phyloP scores from a whole-genome alignment of 2,329 filamentous ascomycete genomes.

The Cercospora sp. region DNA sequence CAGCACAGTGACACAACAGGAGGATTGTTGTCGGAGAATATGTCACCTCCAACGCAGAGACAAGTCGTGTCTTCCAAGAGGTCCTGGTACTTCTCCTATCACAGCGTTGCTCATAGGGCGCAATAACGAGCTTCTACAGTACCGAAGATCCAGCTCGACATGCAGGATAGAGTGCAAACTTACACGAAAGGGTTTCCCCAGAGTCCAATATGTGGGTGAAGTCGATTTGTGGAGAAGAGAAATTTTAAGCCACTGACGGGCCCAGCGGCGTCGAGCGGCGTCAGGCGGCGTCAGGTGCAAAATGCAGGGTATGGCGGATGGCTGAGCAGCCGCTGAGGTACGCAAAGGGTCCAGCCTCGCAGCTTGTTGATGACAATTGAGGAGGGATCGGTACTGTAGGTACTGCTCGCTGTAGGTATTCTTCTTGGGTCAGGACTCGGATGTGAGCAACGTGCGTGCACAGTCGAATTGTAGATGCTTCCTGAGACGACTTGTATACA shows the following conservation, averaged over 20 bases:
- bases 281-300: background rate
- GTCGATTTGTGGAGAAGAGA: background rate
- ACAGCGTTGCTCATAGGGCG: background rate
- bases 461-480: background rate
- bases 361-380: background rate
- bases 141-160: background rate
- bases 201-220: background rate
- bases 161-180: background rate
- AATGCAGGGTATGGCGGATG: background rate
- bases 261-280: background rate
- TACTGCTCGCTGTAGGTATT: background rate
- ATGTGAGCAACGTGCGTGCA: background rate
- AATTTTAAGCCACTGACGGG: background rate
- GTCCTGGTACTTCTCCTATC: background rate
- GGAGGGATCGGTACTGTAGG: background rate
- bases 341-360: background rate
- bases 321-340: background rate
- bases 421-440: background rate
- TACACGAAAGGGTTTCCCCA: background rate
- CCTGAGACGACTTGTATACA: background rate
- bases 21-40: background rate
- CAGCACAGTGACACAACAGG: background rate
- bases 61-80: background rate
- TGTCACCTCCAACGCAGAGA: background rate
- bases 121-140: background rate